These are phyloP conservation scores for Cardamine occulta DNA, from an alignment of 345 rosid species.

Conservation along the genomic window DNA sequence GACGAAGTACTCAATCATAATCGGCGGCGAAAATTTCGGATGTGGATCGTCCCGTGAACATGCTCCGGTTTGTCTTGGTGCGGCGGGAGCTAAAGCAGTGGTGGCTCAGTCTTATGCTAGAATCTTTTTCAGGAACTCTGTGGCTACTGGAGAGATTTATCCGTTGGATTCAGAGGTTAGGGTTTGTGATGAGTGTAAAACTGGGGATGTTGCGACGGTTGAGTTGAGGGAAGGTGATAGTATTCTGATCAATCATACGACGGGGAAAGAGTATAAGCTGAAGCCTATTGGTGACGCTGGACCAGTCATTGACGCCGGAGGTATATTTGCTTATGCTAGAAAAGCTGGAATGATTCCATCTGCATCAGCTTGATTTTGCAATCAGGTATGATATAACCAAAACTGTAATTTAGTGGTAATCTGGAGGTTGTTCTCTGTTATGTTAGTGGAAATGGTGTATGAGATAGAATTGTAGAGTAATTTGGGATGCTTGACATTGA, in stretches of 20 bases:
- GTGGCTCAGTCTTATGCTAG: slow-evolving; percentile 89
- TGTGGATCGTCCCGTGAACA: slow-evolving; percentile 97
- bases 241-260: slow-evolving; percentile 75
- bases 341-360: slow-evolving; percentile 81
- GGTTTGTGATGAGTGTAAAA: slow-evolving; percentile 82
- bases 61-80: slow-evolving; percentile 92
- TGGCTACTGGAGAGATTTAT: slow-evolving; percentile 83
- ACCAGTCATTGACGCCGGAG: slow-evolving; percentile 85
- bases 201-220: slow-evolving; percentile 79
- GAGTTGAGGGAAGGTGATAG: slow-evolving; percentile 66
- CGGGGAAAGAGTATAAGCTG: slow-evolving; percentile 77
- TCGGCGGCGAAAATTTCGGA: slow-evolving; percentile 90
- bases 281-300: slow-evolving; percentile 93
- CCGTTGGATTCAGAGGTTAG: slow-evolving; percentile 80
- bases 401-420: background rate
- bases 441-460: slow-evolving; percentile 12
- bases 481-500: background rate
- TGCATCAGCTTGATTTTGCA: slow-evolving; percentile 19
- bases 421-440: background rate
- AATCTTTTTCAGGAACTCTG: slow-evolving; percentile 89
- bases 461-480: background rate
- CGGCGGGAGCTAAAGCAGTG: slow-evolving; percentile 81
- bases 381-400: slow-evolving; percentile 12
- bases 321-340: slow-evolving; percentile 85
- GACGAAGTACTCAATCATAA: slow-evolving; percentile 67